Evolutionary conservation across 192 early-diverging fungal genomes (phyloP).

Genomic region (Cetraspora pellucida): DNA sequence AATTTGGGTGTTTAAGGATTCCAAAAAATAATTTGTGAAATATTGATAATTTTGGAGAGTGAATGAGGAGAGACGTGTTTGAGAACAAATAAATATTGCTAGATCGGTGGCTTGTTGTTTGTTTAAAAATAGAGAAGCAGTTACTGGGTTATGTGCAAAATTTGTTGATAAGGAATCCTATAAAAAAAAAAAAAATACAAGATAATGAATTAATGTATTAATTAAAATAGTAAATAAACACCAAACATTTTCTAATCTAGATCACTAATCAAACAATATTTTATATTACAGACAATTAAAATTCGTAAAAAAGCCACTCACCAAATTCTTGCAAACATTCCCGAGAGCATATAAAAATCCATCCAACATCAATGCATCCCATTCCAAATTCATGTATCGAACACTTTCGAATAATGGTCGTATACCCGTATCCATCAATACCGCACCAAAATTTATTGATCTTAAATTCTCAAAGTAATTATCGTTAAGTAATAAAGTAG

Average conservation of each 20-base stretch:
- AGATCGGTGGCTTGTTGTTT: background rate
- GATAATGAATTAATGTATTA: no score
- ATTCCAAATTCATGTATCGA: background rate
- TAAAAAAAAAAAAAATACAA: background rate
- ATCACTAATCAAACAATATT: no score
- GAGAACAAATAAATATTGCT: background rate
- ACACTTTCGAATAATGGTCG: background rate
- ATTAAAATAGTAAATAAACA: no score
- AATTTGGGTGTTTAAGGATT: background rate
- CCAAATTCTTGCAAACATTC: background rate
- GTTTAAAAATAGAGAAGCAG: background rate
- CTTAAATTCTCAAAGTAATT: constrained; percentile 12
- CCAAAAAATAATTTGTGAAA: constrained; percentile 8
- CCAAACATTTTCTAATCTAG: no score
- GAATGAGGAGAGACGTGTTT: background rate
- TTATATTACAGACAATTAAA: background rate
- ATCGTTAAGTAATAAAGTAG: background rate
- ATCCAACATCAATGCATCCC: constrained; percentile 11
- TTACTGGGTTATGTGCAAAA: constrained; percentile 11
- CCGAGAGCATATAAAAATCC: background rate
- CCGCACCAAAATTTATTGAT: background rate
- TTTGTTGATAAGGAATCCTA: background rate
- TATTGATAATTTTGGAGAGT: constrained; percentile 4
- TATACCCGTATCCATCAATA: background rate
- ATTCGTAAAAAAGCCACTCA: background rate